A percentile compares a stretch with the other conserved stretches of the same genome.
phyloP scores from a whole-genome alignment of 768 basidiomycete genomes.

The Suillus cothurnatus region DNA sequence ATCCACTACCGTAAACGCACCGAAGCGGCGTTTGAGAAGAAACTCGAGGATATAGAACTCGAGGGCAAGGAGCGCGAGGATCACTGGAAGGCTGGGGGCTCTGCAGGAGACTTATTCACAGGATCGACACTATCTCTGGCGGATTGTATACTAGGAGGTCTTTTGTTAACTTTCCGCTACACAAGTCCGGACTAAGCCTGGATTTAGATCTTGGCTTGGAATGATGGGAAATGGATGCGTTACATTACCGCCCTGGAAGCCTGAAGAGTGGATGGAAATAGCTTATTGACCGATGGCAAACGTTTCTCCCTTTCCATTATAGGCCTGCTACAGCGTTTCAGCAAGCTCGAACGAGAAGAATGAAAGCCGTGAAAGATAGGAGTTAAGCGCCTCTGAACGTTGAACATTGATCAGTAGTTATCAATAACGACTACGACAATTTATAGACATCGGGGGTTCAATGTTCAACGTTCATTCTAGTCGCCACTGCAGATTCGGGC shows the following conservation, averaged over 20 bases:
- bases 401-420: neutral
- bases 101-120: slow-evolving; percentile 19
- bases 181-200: slow-evolving; percentile 32
- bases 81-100: slow-evolving; percentile 19
- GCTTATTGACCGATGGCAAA: neutral
- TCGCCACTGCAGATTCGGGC: neutral
- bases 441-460: no score
- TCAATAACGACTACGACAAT: neutral
- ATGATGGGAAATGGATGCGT: slow-evolving; percentile 30
- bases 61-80: slow-evolving; percentile 24
- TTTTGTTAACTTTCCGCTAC: slow-evolving; percentile 24
- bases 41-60: slow-evolving; percentile 15
- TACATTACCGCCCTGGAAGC: slow-evolving; percentile 23
- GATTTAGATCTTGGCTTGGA: slow-evolving; percentile 26
- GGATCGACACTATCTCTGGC: slow-evolving; percentile 24
- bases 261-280: slow-evolving; percentile 20
- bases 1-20: slow-evolving; percentile 18
- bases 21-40: slow-evolving; percentile 16
- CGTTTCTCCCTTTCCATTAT: neutral
- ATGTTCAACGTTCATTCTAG: neutral
- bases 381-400: neutral
- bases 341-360: neutral
- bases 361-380: neutral
- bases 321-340: neutral
- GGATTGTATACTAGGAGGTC: slow-evolving; percentile 30